These are phyloP conservation scores for Verticillium dahliae DNA, from an alignment of 2,329 filamentous ascomycete species.

Conservation along the genomic window DNA sequence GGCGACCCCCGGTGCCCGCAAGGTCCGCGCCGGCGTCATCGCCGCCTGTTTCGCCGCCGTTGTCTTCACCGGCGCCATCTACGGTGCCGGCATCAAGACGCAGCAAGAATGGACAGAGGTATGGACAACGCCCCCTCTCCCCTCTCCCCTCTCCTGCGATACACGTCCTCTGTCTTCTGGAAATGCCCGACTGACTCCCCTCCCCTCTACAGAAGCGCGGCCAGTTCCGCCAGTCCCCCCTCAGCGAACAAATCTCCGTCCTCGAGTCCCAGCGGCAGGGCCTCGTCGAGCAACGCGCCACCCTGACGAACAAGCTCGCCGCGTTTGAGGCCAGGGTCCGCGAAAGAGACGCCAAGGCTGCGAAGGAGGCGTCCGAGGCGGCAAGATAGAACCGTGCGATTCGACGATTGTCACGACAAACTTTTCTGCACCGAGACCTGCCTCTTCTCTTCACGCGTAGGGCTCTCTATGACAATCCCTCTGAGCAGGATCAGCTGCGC, in stretches of 20 bases:
- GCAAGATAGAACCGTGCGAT: neutral
- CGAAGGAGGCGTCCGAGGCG: neutral
- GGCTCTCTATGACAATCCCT: too few relatives aligned
- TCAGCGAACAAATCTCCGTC: constrained; percentile 36
- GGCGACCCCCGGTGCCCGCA: constrained; percentile 10
- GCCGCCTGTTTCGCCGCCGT: constrained; percentile 40
- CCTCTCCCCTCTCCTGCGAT: neutral
- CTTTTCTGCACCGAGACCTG: too few relatives aligned
- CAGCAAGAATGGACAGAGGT: constrained; percentile 40
- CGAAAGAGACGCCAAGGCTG: constrained; percentile 22
- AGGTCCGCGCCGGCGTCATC: constrained; percentile 16
- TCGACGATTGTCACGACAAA: too few relatives aligned
- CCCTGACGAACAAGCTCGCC: constrained; percentile 34
- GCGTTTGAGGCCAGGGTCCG: constrained; percentile 30
- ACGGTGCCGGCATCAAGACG: constrained; percentile 42
- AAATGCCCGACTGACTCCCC: neutral
- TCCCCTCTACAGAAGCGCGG: constrained; percentile 20
- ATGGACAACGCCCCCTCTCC: constrained; percentile 2
- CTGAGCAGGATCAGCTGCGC: too few relatives aligned
- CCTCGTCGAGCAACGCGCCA: constrained; percentile 29
- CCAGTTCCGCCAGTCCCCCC: constrained; percentile 28
- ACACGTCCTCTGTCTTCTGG: neutral
- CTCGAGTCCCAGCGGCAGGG: constrained; percentile 34
- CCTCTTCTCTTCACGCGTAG: too few relatives aligned
- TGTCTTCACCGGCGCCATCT: constrained; percentile 38